phyloP scores from a whole-genome alignment of 2,329 filamentous ascomycete genomes.

The Fusarium pseudocircinatum region DNA sequence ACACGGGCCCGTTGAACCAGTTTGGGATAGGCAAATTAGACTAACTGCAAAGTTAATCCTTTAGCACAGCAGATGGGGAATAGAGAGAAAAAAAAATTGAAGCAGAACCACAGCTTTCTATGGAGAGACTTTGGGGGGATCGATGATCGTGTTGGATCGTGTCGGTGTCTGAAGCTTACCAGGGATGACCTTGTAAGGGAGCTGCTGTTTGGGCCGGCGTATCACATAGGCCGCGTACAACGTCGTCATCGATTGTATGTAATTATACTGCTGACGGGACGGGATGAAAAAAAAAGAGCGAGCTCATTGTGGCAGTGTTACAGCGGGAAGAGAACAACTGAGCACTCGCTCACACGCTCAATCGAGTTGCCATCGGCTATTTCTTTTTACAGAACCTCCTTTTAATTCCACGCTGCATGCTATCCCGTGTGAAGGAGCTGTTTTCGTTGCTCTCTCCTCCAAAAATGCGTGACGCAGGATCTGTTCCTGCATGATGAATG shows the following conservation, averaged over 20 bases:
- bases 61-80: background rate
- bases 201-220: background rate
- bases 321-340: background rate
- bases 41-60: constrained; percentile 12
- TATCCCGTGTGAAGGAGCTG: background rate
- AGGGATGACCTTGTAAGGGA: constrained; percentile 18
- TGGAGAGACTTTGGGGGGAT: constrained; percentile 4
- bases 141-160: constrained; percentile 26
- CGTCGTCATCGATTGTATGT: constrained; percentile 33
- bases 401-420: background rate
- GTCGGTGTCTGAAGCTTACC: constrained; percentile 9
- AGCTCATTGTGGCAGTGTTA: background rate
- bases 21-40: constrained; percentile 14
- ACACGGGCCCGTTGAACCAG: constrained; percentile 6
- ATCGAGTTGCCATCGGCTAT: background rate
- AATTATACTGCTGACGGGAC: constrained; percentile 6
- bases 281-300: background rate
- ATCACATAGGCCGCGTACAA: constrained; percentile 29
- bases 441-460: background rate
- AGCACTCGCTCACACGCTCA: background rate
- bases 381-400: background rate
- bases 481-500: constrained; percentile 29
- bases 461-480: constrained; percentile 15
- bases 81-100: constrained; percentile 13
- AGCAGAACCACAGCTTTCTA: background rate